These are phyloP conservation scores for Penicillium thymicola DNA, from an alignment of 2,329 filamentous ascomycete species.

Conservation along the genomic window DNA sequence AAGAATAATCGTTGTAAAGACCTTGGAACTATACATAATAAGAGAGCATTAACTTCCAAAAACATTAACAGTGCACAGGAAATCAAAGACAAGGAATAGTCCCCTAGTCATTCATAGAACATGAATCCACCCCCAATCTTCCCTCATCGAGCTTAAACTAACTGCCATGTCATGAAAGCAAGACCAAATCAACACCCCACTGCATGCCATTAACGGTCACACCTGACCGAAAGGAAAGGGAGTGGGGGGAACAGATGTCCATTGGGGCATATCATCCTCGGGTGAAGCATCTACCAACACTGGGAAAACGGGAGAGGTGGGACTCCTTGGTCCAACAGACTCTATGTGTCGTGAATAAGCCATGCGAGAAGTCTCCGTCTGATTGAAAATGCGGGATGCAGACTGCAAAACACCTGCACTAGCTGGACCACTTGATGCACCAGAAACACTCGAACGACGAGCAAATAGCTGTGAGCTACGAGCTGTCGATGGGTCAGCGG, in stretches of 20 bases:
- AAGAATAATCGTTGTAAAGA: not conserved
- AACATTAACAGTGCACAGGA: not conserved
- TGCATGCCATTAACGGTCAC: not conserved
- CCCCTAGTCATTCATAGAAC: not conserved
- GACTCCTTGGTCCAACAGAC: not conserved
- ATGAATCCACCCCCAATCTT: not conserved
- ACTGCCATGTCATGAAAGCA: not conserved
- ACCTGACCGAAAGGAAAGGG: not conserved
- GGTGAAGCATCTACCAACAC: not conserved
- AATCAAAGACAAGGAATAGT: not conserved
- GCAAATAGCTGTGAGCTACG: not conserved
- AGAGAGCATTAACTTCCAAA: not conserved
- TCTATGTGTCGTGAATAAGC: not conserved
- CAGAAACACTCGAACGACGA: slow-evolving; percentile 5
- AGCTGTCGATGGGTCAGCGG: not conserved
- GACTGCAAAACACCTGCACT: not conserved
- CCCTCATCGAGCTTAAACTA: not conserved
- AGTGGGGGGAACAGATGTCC: not conserved
- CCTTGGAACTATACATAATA: not conserved
- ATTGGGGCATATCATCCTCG: not conserved
- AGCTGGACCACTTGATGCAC: slow-evolving; percentile 7
- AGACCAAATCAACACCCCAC: not conserved
- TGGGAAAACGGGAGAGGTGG: not conserved
- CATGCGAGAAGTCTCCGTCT: not conserved
- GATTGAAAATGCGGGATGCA: not conserved